A percentile compares a stretch with the other conserved stretches of the same genome.
phyloP scores from a whole-genome alignment of 1,139 yeast genomes.

The Yamadazyma spencermartinsiae region DNA sequence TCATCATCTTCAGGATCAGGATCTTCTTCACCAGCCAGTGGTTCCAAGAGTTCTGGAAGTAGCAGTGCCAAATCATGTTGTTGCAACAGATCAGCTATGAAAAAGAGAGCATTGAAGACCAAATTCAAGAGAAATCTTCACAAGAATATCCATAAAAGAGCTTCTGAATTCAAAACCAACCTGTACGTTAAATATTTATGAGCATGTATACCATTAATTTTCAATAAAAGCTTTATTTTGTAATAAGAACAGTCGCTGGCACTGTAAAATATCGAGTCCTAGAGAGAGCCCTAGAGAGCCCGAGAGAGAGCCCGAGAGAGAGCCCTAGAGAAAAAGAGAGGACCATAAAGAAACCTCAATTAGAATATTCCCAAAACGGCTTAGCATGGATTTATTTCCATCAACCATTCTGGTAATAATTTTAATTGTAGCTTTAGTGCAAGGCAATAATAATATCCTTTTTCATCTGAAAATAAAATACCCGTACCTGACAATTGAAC shows the following conservation, averaged over 20 bases:
- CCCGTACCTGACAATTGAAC: constrained; percentile 1
- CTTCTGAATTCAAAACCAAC: constrained; percentile 16
- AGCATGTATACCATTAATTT: constrained; percentile 10
- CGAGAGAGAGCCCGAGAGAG: too few species aligned
- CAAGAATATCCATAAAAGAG: constrained; percentile 19
- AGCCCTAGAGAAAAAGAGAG: too few species aligned
- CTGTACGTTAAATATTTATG: constrained; percentile 18
- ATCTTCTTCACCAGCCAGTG: constrained; percentile 12
- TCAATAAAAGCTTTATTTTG: too few species aligned
- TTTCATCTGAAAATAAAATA: not conserved
- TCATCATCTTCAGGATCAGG: constrained; percentile 18
- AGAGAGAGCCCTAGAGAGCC: too few species aligned
- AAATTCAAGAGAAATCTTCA: constrained; percentile 20
- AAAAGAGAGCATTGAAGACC: constrained; percentile 20
- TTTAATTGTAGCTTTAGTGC: too few species aligned
- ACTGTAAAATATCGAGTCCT: too few species aligned
- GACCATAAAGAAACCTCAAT: too few species aligned
- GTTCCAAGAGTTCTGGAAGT: constrained; percentile 10
- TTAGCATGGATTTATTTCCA: too few species aligned
- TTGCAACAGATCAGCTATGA: constrained; percentile 14
- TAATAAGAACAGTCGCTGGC: not conserved
- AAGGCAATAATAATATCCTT: not conserved
- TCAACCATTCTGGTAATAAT: too few species aligned
- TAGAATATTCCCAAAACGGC: too few species aligned
- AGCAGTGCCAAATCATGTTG: constrained; percentile 13